Evolutionary conservation across 2,329 filamentous ascomycete species (phyloP).

Genomic region (Emergomyces africanus): DNA sequence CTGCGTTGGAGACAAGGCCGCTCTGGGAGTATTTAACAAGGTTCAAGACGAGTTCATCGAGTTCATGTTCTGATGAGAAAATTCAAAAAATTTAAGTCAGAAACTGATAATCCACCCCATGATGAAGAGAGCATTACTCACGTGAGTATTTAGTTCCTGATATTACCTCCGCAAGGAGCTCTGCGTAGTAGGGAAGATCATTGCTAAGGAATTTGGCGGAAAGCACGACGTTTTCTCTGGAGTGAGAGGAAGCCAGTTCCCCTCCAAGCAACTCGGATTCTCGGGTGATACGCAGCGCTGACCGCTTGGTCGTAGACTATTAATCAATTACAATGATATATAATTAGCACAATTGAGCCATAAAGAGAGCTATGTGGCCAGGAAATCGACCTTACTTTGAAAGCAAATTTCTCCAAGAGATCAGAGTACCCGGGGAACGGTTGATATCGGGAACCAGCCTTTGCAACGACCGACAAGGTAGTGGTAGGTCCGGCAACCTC

Average conservation of each 20-base stretch:
- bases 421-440: conserved; percentile 77
- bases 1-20: conserved; percentile 48
- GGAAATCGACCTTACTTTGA: conserved; percentile 56
- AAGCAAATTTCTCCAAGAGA: conserved; percentile 88
- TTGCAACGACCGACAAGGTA: conserved; percentile 80
- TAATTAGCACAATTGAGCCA: conserved; percentile 5
- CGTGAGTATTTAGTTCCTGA: conserved; percentile 73
- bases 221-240: conserved; percentile 82
- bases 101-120: not conserved
- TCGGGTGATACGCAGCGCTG: conserved; percentile 82
- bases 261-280: conserved; percentile 93
- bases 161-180: conserved; percentile 86
- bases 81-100: too few relatives aligned
- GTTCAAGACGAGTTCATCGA: conserved; percentile 73
- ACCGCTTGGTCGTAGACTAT: conserved; percentile 73
- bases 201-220: conserved; percentile 91
- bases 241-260: conserved; percentile 76
- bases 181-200: conserved; percentile 94
- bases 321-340: conserved; percentile 32
- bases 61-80: conserved; percentile 58
- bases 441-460: conserved; percentile 90
- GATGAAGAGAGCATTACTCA: conserved; percentile 22
- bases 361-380: conserved; percentile 1
- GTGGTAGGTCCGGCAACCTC: conserved; percentile 81
- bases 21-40: conserved; percentile 68